These are phyloP conservation scores for Verticillium dahliae DNA, from an alignment of 2,329 filamentous ascomycete species.

Conservation along the genomic window DNA sequence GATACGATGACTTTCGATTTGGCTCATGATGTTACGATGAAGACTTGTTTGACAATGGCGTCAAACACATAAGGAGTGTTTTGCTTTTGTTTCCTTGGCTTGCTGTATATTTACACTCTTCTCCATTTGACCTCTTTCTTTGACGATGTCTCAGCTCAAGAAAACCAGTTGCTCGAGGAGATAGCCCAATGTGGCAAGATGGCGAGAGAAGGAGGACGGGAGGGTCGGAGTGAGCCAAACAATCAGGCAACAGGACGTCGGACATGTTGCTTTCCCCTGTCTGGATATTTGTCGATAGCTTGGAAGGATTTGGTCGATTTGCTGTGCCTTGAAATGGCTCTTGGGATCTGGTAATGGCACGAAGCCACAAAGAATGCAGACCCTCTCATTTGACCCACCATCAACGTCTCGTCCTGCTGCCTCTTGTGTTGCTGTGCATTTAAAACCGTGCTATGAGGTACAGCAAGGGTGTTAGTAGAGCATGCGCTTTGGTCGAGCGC, in stretches of 20 bases:
- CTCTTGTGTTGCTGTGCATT: no score
- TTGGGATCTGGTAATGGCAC: not conserved
- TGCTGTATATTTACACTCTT: conserved; percentile 1
- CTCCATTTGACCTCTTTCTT: not conserved
- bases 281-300: not conserved
- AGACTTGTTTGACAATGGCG: not conserved
- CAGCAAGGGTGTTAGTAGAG: no score
- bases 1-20: not conserved
- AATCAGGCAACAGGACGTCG: not conserved
- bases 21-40: not conserved
- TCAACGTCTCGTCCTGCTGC: no score
- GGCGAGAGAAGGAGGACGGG: not conserved
- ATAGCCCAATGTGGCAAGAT: not conserved
- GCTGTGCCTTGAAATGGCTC: not conserved
- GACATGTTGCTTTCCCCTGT: not conserved
- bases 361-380: not conserved
- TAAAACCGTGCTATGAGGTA: no score
- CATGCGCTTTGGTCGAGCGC: not conserved
- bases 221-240: not conserved
- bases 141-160: conserved; percentile 1
- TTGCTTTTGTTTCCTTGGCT: not conserved
- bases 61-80: not conserved
- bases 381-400: not conserved
- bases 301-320: not conserved
- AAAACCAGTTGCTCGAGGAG: not conserved